Base-by-base conservation (phyloP, 108 stramenopile species). In the Skeletonema grethae region DNA sequence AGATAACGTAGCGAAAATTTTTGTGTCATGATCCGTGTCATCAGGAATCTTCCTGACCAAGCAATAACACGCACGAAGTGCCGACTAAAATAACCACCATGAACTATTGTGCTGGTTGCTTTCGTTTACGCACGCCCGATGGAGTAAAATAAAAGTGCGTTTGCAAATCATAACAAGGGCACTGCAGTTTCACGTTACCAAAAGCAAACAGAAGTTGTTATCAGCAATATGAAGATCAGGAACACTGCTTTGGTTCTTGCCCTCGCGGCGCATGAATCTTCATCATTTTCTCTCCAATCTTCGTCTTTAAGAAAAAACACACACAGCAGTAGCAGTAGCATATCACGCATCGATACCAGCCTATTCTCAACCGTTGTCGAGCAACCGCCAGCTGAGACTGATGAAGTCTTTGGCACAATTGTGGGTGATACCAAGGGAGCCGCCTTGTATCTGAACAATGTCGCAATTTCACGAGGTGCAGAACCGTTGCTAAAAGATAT, bases 341-440 rank as follows among this genome's bases (percentile, higher is more conserved):
- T 9, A 53, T 5, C 50, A 24, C 50, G 50, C 50, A 53, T 22
- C 50, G 16, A 8, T 9, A 53, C 50, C 20, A 7, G 50, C 22
- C 50, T 53, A 53, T 53, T 53, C 50, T 53, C 50, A 0, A 53
- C 50, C 22, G 22, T 53, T 53, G 50, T 22, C 0, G 50, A 53
- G 22, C 18, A 22, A 53, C 50, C 50, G 0, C 50, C 50, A 24
- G 50, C 50, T 53, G 50, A 53, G 7, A 24, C 50, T 7, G 50
- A 53, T 24, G 50, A 53, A 53, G 50, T 53, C 1, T 53, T 7
- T 7, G 50, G 50, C 0, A 53, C 50, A 0, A 24, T 22, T 53
- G 50, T 53, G 0, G 89, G 85, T 2, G 87, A 90, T 60, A 85
- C 90, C 22, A 68, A 74, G 28, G 90, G 90, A 25, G 90, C 90